Percentiles rank a stretch among this genome's conserved stretches.
Evolutionary conservation across 257 asterid genomes (phyloP).

Genomic region (Jasminum sambac): DNA sequence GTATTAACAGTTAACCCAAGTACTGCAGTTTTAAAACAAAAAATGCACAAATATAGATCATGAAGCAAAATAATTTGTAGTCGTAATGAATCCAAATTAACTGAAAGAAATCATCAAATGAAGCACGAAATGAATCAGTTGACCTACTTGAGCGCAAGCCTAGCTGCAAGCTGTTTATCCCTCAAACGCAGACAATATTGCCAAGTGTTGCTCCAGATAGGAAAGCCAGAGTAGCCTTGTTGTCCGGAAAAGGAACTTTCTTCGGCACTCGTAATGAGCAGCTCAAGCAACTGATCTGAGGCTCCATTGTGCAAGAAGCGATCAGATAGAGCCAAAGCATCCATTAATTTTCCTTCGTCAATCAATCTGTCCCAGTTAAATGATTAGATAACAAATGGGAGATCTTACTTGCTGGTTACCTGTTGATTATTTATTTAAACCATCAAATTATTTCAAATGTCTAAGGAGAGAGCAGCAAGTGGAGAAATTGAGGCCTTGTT

Average conservation of each 20-base stretch:
- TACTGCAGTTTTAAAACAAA: background rate
- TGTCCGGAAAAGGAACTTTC: constrained; percentile 48
- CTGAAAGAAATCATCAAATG: constrained; percentile 13
- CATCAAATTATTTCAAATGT: background rate
- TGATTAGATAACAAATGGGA: constrained; percentile 17
- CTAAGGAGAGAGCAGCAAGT: constrained; percentile 8
- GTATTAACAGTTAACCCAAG: constrained; percentile 15
- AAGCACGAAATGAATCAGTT: constrained; percentile 34
- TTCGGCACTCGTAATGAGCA: constrained; percentile 68
- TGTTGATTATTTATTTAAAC: constrained; percentile 7
- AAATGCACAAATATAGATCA: background rate
- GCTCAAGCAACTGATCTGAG: constrained; percentile 82
- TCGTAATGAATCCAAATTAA: constrained; percentile 13
- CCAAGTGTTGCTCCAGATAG: constrained; percentile 83
- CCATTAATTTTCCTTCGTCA: constrained; percentile 85
- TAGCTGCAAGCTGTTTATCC: constrained; percentile 85
- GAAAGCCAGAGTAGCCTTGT: constrained; percentile 57
- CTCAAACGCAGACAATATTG: constrained; percentile 89
- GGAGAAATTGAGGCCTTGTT: background rate
- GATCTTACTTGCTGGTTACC: constrained; percentile 3
- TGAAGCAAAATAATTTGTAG: constrained; percentile 16
- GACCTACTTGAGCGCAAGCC: constrained; percentile 80
- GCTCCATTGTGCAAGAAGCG: constrained; percentile 94
- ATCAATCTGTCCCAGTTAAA: constrained; percentile 57
- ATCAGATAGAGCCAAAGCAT: constrained; percentile 95